Evolutionary conservation across 2,329 filamentous ascomycete species (phyloP).

Genomic region (Cercospora canescens): DNA sequence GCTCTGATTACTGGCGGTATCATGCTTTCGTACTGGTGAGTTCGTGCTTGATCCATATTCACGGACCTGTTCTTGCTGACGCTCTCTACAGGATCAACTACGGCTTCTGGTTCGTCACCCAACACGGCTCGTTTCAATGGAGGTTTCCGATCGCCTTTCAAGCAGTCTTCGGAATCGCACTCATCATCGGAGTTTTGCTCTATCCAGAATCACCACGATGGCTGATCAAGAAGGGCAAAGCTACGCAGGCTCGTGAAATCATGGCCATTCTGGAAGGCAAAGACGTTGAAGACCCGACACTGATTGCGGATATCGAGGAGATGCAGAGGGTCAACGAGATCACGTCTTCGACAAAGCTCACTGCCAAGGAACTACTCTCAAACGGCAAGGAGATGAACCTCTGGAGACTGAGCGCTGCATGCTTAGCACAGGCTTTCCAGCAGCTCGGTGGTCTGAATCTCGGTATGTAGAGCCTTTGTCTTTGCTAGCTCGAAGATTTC

Average conservation of each 20-base stretch:
- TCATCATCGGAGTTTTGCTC: conserved; percentile 49
- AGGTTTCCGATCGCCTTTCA: conserved; percentile 58
- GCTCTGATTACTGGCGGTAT: conserved; percentile 62
- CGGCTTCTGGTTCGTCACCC: conserved; percentile 40
- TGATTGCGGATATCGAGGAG: conserved; percentile 53
- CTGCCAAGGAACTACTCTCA: conserved; percentile 30
- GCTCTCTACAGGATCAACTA: conserved; percentile 54
- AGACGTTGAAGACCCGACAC: conserved; percentile 55
- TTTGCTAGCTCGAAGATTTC: no score
- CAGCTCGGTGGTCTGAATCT: conserved; percentile 34
- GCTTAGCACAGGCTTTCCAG: conserved; percentile 48
- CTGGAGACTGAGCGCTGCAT: conserved; percentile 46
- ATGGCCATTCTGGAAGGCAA: conserved; percentile 52
- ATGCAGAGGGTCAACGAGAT: conserved; percentile 20
- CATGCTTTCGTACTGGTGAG: conserved; percentile 50
- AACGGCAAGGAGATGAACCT: conserved; percentile 46
- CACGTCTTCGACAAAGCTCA: conserved; percentile 14
- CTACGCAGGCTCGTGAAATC: conserved; percentile 50
- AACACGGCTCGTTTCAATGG: conserved; percentile 48
- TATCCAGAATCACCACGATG: conserved; percentile 60
- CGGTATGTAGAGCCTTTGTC: no score
- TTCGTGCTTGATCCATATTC: conserved; percentile 62
- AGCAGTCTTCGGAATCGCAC: conserved; percentile 55
- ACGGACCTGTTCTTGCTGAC: conserved; percentile 57
- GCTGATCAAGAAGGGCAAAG: conserved; percentile 48